These are phyloP conservation scores for Knufia petricola DNA, from an alignment of 2,329 filamentous ascomycete species.

Conservation along the genomic window DNA sequence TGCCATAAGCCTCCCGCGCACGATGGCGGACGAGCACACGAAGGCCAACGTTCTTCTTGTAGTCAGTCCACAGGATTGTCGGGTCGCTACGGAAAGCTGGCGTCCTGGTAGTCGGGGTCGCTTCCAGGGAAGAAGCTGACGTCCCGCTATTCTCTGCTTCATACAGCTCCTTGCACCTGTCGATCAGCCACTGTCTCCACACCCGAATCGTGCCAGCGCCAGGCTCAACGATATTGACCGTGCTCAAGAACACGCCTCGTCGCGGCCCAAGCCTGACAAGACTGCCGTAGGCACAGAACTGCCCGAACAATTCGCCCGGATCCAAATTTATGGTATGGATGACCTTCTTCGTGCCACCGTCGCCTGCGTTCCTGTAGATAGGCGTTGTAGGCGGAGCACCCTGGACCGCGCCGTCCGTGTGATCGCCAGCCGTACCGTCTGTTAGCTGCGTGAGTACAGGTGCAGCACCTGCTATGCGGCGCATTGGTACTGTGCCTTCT, in stretches of 20 bases:
- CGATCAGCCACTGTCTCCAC: constrained; percentile 61
- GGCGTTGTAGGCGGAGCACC: constrained; percentile 19
- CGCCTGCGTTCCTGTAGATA: constrained; percentile 18
- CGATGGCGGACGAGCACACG: constrained; percentile 54
- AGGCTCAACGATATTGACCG: constrained; percentile 55
- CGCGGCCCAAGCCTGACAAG: constrained; percentile 57
- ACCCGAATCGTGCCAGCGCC: constrained; percentile 52
- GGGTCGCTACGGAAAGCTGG: constrained; percentile 14
- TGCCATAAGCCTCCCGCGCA: constrained; percentile 26
- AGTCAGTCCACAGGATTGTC: constrained; percentile 59
- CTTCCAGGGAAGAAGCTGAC: constrained; percentile 10
- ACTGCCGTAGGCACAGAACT: constrained; percentile 60
- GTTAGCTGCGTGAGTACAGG: constrained; percentile 31
- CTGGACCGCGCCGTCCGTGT: constrained; percentile 17
- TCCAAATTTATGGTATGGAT: constrained; percentile 57
- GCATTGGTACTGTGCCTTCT: constrained; percentile 16
- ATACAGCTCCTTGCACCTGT: constrained; percentile 26
- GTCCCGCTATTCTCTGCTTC: constrained; percentile 16
- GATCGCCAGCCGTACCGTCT: constrained; percentile 36
- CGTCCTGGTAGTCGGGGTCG: constrained; percentile 19
- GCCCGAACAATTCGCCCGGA: constrained; percentile 61
- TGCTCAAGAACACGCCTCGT: constrained; percentile 53
- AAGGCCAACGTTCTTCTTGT: constrained; percentile 54
- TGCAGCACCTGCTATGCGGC: constrained; percentile 27
- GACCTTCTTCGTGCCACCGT: constrained; percentile 34